Base-by-base conservation (phyloP, 2,329 filamentous ascomycete species). In the Elsinoe necatrix region DNA sequence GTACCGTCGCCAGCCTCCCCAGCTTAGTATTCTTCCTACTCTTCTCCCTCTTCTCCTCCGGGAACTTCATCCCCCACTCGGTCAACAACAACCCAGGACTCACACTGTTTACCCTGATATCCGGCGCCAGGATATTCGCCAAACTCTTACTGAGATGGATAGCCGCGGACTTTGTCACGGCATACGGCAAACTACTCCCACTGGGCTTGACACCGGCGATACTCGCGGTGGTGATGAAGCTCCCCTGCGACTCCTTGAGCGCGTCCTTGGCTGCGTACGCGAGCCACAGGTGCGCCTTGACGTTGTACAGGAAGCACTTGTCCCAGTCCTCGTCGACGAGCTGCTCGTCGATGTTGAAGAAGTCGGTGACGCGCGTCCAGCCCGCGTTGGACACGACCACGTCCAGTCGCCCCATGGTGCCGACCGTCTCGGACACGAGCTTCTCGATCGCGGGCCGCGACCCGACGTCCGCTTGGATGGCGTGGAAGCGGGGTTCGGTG, bases 171-270 rank as follows among this genome's bases (percentile, higher is more conserved):
- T 71, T 71, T 5, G 68, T 70, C 14, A 71, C 69, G 2, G 69
- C 59, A 56, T 71, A 71, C 1, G 69, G 64, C 56, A 85, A 66
- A 1, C 78, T 79, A 60, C 81, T 85, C 1, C 84, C 84, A 58
- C 77, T 80, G 0, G 80, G 77, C 63, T 77, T 81, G 1, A 87
- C 78, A 0, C 83, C 84, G 0, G 84, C 84, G 21, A 86, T 64
- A 43, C 78, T 82, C 0, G 84, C 81, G 0, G 83, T 85, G 1
- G 78, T 81, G 60, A 87, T 77, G 61, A 87, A 86, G 0, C 73
- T 72, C 1, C 83, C 83, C 58, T 83, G 77, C 0, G 72, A 72
- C 58, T 77, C 73, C 3, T 84, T 82, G 18, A 84, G 73, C 43
- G 81, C 68, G 48, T 71, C 67, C 61, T 75, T 77, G 1, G 77